Percentiles rank a stretch among this genome's conserved stretches.
phyloP scores from a whole-genome alignment of 2,329 filamentous ascomycete species.

The Teratosphaeriaceae sp. region DNA sequence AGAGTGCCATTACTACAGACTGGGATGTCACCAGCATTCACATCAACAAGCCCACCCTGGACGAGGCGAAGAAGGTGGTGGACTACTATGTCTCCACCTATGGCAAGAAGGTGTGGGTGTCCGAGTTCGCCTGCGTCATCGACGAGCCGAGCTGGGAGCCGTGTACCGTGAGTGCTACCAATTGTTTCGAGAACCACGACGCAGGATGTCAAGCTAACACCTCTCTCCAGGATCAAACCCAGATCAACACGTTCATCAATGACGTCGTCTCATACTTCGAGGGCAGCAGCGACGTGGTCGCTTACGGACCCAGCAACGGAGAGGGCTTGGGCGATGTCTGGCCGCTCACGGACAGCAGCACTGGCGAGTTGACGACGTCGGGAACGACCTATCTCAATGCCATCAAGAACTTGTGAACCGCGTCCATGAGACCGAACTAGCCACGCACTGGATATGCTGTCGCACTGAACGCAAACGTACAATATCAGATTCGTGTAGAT shows the following conservation, averaged over 20 bases:
- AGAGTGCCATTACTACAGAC: conserved; percentile 5
- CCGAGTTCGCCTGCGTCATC: conserved; percentile 23
- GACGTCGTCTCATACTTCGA: conserved; percentile 20
- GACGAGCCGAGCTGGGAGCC: conserved; percentile 14
- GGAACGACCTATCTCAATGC: conserved; percentile 14
- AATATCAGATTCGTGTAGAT: no score
- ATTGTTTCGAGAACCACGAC: neutral
- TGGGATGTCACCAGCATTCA: conserved; percentile 26
- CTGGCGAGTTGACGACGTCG: conserved; percentile 10
- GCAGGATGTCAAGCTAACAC: neutral
- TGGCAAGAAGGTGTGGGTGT: conserved; percentile 22
- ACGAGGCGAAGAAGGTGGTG: conserved; percentile 19
- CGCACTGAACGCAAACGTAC: neutral
- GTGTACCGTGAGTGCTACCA: conserved; percentile 12
- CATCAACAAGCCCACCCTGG: conserved; percentile 22
- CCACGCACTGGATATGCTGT: neutral
- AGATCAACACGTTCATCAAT: conserved; percentile 20
- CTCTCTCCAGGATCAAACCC: conserved; percentile 3
- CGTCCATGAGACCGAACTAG: neutral
- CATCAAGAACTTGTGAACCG: conserved; percentile 10
- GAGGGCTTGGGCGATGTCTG: conserved; percentile 17
- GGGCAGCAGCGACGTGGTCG: conserved; percentile 17
- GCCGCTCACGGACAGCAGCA: conserved; percentile 14
- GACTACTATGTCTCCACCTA: conserved; percentile 23
- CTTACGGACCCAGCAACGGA: conserved; percentile 23